Evolutionary conservation across 495 filamentous ascomycete species (phyloP).

Genomic region (Hypoxylon crocopeplum): DNA sequence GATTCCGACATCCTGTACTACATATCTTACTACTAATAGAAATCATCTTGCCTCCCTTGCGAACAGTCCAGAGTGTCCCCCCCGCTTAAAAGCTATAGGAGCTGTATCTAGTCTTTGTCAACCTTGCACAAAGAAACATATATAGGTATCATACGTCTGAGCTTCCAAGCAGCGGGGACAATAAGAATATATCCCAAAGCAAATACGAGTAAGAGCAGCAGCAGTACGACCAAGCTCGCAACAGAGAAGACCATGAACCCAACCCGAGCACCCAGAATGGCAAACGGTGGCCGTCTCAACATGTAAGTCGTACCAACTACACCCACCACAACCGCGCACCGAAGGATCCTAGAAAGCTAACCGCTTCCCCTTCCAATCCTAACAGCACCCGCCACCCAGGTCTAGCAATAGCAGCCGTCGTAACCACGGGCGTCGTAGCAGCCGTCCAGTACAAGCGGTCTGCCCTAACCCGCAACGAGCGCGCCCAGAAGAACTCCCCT

Average conservation of each 20-base stretch:
- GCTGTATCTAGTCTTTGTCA: too few relatives aligned
- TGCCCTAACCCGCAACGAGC: slow-evolving; percentile 49
- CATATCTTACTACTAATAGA: not conserved
- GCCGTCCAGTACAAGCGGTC: slow-evolving; percentile 45
- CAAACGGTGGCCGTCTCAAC: slow-evolving; percentile 15
- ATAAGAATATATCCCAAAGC: too few relatives aligned
- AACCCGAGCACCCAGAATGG: slow-evolving; percentile 19
- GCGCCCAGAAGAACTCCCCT: slow-evolving; percentile 44
- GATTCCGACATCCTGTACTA: not conserved
- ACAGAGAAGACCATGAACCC: slow-evolving; percentile 20
- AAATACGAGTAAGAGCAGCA: too few relatives aligned
- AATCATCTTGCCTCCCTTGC: too few relatives aligned
- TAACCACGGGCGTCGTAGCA: slow-evolving; percentile 36
- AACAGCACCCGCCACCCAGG: slow-evolving; percentile 43
- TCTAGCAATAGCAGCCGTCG: slow-evolving; percentile 38
- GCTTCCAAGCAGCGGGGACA: too few relatives aligned
- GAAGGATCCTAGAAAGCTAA: not conserved
- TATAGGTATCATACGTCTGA: too few relatives aligned
- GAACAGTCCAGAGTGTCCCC: too few relatives aligned
- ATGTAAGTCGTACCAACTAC: slow-evolving; percentile 22
- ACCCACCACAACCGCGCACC: slow-evolving; percentile 3
- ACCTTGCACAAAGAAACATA: too few relatives aligned
- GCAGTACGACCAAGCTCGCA: too few relatives aligned
- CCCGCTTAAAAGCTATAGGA: too few relatives aligned
- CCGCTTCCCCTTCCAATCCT: slow-evolving; percentile 2